Evolutionary conservation across 75 land plant genomes (phyloP).

Genomic region (Picea sitchensis): DNA sequence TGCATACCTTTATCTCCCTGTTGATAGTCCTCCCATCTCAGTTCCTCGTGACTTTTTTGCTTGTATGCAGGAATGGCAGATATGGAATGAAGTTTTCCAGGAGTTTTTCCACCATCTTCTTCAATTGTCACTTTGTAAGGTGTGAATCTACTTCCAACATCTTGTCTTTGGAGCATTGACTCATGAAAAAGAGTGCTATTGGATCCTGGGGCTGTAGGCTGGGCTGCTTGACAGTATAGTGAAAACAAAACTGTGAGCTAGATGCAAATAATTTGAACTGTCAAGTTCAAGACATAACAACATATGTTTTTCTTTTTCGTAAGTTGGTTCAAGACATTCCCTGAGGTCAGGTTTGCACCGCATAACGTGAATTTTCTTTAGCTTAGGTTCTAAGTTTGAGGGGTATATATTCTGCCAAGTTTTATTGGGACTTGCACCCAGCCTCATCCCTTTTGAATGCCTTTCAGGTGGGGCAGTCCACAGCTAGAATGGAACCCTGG

Average conservation of each 20-base stretch:
- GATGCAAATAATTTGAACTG: too few species aligned
- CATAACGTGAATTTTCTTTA: slow-evolving; percentile 5
- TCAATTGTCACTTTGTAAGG: slow-evolving; percentile 30
- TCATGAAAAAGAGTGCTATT: slow-evolving; percentile 18
- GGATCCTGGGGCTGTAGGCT: slow-evolving; percentile 13
- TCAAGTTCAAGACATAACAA: too few species aligned
- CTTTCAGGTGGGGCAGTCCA: too few species aligned
- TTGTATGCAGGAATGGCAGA: slow-evolving; percentile 39
- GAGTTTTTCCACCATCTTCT: slow-evolving; percentile 19
- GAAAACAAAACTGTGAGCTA: neutral
- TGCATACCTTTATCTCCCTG: slow-evolving; percentile 39
- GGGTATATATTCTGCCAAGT: too few species aligned
- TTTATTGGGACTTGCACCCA: too few species aligned
- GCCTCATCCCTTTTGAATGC: too few species aligned
- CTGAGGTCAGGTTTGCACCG: slow-evolving; percentile 62
- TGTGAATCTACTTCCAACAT: slow-evolving; percentile 30
- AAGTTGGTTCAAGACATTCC: slow-evolving; percentile 45
- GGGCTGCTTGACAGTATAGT: slow-evolving; percentile 3
- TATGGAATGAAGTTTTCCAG: slow-evolving; percentile 33
- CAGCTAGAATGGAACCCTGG: neutral
- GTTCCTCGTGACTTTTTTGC: slow-evolving; percentile 31
- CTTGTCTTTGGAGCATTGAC: slow-evolving; percentile 11
- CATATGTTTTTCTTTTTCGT: slow-evolving; percentile 12
- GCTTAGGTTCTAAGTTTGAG: too few species aligned
- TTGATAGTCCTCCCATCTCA: slow-evolving; percentile 50